Evolutionary conservation across 2,329 filamentous ascomycete genomes (phyloP).

Genomic region (Biscogniauxia marginata): DNA sequence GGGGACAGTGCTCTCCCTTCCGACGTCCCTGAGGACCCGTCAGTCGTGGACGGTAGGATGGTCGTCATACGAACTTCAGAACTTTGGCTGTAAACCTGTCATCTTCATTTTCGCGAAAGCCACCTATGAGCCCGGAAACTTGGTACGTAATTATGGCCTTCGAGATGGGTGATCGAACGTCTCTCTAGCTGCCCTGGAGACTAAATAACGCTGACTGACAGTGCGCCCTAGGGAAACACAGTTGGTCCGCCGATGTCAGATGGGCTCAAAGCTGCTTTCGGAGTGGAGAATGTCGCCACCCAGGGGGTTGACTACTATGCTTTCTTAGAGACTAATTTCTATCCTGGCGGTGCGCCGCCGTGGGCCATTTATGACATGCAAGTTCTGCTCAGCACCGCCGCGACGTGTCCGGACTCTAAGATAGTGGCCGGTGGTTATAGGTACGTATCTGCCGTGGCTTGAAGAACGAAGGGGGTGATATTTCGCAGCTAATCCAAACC

Average conservation of each 20-base stretch:
- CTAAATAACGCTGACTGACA: too few species aligned
- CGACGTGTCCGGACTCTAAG: constrained; percentile 26
- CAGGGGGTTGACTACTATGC: constrained; percentile 31
- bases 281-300: constrained; percentile 27
- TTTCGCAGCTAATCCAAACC: too few species aligned
- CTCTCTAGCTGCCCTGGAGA: not conserved
- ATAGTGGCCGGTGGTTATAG: constrained; percentile 29
- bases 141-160: constrained; percentile 19
- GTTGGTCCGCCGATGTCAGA: constrained; percentile 28
- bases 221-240: constrained; percentile 18
- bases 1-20: constrained; percentile 10
- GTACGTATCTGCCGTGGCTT: constrained; percentile 8
- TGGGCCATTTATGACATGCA: constrained; percentile 32
- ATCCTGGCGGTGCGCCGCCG: constrained; percentile 29
- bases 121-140: constrained; percentile 29
- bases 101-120: constrained; percentile 32
- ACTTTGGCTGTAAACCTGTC: constrained; percentile 27
- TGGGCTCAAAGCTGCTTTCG: constrained; percentile 27
- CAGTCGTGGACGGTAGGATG: constrained; percentile 27
- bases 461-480: too few species aligned
- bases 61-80: constrained; percentile 25
- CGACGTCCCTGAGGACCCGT: constrained; percentile 13
- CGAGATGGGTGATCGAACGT: too few species aligned
- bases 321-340: constrained; percentile 29
- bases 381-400: constrained; percentile 23